These are phyloP conservation scores for Magnolia officinalis DNA, from an alignment of 164 flowering plant genomes.

Conservation along the genomic window DNA sequence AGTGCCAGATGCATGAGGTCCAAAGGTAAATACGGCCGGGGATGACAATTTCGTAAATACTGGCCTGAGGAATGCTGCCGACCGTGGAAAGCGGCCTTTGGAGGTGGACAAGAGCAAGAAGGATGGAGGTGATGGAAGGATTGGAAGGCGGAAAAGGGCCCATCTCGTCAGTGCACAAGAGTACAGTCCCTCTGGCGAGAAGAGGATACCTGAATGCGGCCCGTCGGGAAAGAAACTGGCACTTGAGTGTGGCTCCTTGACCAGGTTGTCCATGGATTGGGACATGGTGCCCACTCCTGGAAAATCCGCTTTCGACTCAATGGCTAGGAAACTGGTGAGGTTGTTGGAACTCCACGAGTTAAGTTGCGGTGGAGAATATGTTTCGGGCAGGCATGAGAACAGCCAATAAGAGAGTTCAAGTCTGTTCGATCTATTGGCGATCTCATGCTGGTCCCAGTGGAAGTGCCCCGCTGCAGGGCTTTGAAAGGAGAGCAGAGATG, in stretches of 20 bases:
- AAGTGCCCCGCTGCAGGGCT: slow-evolving; percentile 32
- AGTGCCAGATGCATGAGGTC: too few species aligned
- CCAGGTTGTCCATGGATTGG: not conserved
- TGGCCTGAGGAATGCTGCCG: too few species aligned
- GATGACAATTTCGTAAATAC: too few species aligned
- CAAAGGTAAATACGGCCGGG: too few species aligned
- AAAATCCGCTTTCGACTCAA: not conserved
- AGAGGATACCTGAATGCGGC: not conserved
- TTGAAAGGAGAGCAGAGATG: slow-evolving; percentile 32
- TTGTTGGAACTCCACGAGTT: slow-evolving; percentile 28
- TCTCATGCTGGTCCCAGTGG: slow-evolving; percentile 23
- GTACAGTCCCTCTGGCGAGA: too few species aligned
- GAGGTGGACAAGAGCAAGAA: too few species aligned
- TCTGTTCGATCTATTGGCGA: slow-evolving; percentile 38
- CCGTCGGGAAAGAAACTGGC: not conserved
- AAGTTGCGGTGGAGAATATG: slow-evolving; percentile 17
- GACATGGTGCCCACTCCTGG: not conserved
- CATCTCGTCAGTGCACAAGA: too few species aligned
- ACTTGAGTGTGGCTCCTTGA: not conserved
- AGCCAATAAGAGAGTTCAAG: slow-evolving; percentile 11
- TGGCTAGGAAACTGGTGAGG: not conserved
- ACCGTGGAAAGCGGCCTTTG: too few species aligned
- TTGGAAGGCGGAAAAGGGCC: too few species aligned
- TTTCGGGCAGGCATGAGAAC: slow-evolving; percentile 27
- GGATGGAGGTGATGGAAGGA: too few species aligned